Evolutionary conservation across 2,329 filamentous ascomycete species (phyloP).

Genomic region (Ceratocystis smalleyi): DNA sequence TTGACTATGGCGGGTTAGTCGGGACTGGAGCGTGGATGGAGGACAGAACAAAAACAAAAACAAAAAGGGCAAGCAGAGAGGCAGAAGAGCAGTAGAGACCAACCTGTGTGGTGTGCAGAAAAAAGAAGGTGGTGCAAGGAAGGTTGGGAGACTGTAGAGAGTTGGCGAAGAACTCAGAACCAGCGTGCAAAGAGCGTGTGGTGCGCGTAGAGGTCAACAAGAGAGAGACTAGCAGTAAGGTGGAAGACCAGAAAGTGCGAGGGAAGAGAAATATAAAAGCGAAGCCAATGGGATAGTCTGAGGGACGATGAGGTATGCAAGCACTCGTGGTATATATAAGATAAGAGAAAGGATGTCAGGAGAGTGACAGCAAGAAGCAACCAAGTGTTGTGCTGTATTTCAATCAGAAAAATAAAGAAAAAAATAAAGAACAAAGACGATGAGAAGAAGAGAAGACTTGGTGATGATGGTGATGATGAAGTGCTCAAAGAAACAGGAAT

Average conservation of each 20-base stretch:
- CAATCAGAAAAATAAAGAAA: not conserved
- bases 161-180: not conserved
- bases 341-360: not conserved
- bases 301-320: too few relatives aligned
- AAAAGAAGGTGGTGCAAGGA: not conserved
- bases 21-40: not conserved
- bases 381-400: not conserved
- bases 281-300: too few relatives aligned
- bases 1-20: conserved; percentile 17
- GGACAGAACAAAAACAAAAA: too few relatives aligned
- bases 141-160: not conserved
- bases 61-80: not conserved
- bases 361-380: not conserved
- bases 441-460: conserved; percentile 20
- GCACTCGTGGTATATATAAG: too few relatives aligned
- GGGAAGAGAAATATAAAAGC: not conserved
- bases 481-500: not conserved
- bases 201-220: not conserved
- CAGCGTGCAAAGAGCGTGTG: not conserved
- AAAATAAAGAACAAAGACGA: conserved; percentile 23
- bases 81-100: not conserved
- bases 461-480: conserved; percentile 12
- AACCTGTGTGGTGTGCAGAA: not conserved
- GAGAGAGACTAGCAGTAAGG: not conserved
- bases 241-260: not conserved